Percentiles rank a stretch among this genome's conserved stretches.
These are phyloP conservation scores for Cladobotryum mycophilum DNA, from an alignment of 2,329 filamentous ascomycete genomes.

Conservation along the genomic window DNA sequence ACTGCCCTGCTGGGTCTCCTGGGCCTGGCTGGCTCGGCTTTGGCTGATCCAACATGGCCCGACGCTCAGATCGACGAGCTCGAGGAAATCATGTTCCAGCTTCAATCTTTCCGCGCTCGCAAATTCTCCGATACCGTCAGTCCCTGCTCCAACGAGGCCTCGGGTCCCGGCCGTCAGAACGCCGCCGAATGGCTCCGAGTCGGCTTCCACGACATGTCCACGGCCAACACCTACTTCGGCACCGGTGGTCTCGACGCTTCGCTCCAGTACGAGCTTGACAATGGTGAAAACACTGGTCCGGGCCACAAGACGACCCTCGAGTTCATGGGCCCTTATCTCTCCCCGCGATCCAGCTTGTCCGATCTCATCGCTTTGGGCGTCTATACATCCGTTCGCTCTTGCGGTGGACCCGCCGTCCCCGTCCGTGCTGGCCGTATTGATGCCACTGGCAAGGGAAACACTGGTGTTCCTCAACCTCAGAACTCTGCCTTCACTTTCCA, in stretches of 20 bases:
- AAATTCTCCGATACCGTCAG: constrained; percentile 51
- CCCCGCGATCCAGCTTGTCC: constrained; percentile 44
- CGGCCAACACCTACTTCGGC: constrained; percentile 41
- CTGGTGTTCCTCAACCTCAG: constrained; percentile 52
- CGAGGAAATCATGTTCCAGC: constrained; percentile 58
- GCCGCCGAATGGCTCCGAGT: constrained; percentile 57
- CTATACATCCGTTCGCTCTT: constrained; percentile 52
- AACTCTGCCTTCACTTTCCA: constrained; percentile 46
- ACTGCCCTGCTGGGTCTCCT: constrained; percentile 28
- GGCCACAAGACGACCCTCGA: constrained; percentile 48
- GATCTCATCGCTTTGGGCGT: constrained; percentile 54
- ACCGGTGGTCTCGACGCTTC: constrained; percentile 54
- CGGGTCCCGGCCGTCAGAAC: constrained; percentile 48
- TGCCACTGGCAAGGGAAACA: constrained; percentile 39
- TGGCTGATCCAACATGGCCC: constrained; percentile 55
- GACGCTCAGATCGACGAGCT: constrained; percentile 52
- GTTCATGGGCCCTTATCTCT: constrained; percentile 49
- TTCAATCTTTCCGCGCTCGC: constrained; percentile 46
- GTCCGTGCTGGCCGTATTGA: constrained; percentile 49
- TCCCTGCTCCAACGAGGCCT: constrained; percentile 48
- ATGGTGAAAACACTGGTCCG: constrained; percentile 50
- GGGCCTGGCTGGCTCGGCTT: constrained; percentile 27
- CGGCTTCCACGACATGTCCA: constrained; percentile 57
- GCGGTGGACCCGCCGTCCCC: constrained; percentile 50
- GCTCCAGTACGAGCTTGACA: constrained; percentile 51